Evolutionary conservation across 1,284 basidiomycete genomes (phyloP), one percentile per base, ranked within the genome.

Genomic region (Amylostereum chailletii): DNA sequence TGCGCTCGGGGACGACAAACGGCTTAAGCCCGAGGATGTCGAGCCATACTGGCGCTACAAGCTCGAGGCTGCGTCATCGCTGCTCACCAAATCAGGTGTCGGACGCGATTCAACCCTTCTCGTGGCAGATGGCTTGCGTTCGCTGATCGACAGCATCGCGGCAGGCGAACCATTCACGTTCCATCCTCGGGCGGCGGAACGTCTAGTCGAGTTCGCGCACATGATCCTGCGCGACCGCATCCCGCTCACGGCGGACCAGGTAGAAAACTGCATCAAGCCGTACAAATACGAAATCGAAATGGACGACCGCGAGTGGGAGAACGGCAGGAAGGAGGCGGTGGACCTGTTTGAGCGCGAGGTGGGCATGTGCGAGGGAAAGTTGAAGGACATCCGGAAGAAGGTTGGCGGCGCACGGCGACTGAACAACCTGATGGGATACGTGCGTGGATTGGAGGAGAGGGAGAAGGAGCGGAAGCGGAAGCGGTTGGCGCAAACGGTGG

Each of bases 261-360:
- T 99, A 5, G 96, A 99, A 74, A 99, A 99, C 69, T 96, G 92
- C 67, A 96, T 99, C 74, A 99, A 99, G 71, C 96, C 96, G 33
- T 98, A 85, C 80, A 98, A 99, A 74, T 97, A 97, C 65, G 92
- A 94, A 60, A 80, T 94, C 11, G 94, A 97, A 61, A 85, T 95
- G 30, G 91, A 96, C 56, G 77, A 79, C 8, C 73, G 83, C 39
- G 94, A 98, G 64, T 99, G 96, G 96, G 91, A 93, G 59, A 62
- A 73, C 2, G 95, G 95, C 0, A 73, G 94, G 34, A 73, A 75
- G 54, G 74, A 83, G 46, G 82, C 92, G 0, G 75, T 94, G 48
- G 76, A 79, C 44, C 71, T 94, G 56, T 88, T 96, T 58, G 84
- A 91, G 66, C 81, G 82, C 56, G 96, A 99, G 73, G 72, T 91